Percentiles rank a stretch among this genome's conserved stretches.
Conservation (phyloP, 257 asterid species). For the Jasminum sambac region DNA sequence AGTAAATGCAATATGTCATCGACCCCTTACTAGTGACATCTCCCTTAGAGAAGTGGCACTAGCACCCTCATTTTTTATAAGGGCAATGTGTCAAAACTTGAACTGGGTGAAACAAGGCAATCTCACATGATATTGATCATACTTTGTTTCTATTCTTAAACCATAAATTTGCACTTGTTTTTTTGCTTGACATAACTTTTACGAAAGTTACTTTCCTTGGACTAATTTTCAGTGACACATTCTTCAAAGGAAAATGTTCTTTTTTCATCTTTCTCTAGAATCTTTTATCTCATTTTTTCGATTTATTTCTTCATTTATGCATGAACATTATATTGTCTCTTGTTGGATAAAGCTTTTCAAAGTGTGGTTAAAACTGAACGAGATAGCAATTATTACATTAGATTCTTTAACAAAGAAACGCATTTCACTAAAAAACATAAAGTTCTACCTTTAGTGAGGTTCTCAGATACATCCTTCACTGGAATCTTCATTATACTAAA, state of each 20-base stretch:
- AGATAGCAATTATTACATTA: neutral
- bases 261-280: no score
- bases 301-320: neutral
- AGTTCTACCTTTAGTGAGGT: slow-evolving; percentile 58
- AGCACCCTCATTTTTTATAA: neutral
- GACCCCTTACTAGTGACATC: neutral
- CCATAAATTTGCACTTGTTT: neutral
- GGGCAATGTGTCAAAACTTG: neutral
- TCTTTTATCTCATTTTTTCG: no score
- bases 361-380: neutral
- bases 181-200: no score
- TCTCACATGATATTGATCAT: neutral
- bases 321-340: neutral
- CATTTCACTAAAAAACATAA: neutral
- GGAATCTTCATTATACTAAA: slow-evolving; percentile 63
- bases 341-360: no score
- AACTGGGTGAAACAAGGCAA: neutral
- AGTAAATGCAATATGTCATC: neutral
- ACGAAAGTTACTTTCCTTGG: no score
- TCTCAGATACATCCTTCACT: slow-evolving; percentile 47
- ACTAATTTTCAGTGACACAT: no score
- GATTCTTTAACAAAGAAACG: neutral
- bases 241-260: no score
- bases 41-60: neutral
- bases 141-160: neutral